Conservation (phyloP, 148 eudicot species). For the Fagopyrum esculentum region DNA sequence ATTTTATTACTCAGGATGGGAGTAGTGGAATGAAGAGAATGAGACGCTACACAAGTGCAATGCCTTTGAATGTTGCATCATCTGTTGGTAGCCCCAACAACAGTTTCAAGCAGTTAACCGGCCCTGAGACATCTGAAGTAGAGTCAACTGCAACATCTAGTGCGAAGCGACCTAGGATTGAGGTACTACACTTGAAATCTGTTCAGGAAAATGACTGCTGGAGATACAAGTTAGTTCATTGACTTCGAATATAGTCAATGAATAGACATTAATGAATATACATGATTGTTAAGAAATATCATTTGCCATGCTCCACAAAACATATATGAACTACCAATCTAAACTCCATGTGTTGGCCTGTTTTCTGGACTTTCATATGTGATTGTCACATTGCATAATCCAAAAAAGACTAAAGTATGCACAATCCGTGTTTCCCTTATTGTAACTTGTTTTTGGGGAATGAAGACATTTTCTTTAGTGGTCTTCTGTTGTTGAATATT, state of each 20-base stretch:
- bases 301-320: background rate
- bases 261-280: background rate
- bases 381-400: background rate
- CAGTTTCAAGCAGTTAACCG: slow-evolving; percentile 46
- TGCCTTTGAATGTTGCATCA: slow-evolving; percentile 74
- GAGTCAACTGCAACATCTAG: slow-evolving; percentile 84
- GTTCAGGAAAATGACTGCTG: background rate
- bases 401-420: no score
- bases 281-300: background rate
- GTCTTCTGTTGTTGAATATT: background rate
- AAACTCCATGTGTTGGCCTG: background rate
- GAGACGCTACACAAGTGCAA: slow-evolving; percentile 77
- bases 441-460: background rate
- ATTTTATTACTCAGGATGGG: slow-evolving; percentile 70
- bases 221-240: background rate
- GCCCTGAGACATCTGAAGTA: slow-evolving; percentile 57
- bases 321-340: background rate
- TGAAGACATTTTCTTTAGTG: background rate
- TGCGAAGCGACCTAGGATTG: slow-evolving; percentile 55
- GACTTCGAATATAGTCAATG: background rate
- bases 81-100: slow-evolving; percentile 69
- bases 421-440: background rate
- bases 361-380: background rate
- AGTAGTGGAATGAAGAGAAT: slow-evolving; percentile 67
- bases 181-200: slow-evolving; percentile 34